A percentile compares a stretch with the other conserved stretches of the same genome.
These are phyloP conservation scores for Tulasnella calospora DNA, from an alignment of 768 basidiomycete species.

Conservation along the genomic window DNA sequence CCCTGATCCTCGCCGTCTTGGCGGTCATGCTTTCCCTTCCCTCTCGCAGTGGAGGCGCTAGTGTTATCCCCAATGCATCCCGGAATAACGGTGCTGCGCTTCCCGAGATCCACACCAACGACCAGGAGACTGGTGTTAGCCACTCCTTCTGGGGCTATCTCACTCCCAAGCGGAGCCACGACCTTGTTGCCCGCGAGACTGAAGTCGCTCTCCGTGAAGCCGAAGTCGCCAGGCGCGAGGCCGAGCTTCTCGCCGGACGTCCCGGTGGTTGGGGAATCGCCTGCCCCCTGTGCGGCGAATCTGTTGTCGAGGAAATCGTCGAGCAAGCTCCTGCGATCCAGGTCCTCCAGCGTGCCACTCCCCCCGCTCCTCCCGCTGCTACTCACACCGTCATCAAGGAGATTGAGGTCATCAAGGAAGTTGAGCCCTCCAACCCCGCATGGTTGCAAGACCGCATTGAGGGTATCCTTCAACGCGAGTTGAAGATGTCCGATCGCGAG, in stretches of 20 bases:
- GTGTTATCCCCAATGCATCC: conserved; percentile 71
- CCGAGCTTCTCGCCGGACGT: conserved; percentile 74
- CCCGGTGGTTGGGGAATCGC: conserved; percentile 60
- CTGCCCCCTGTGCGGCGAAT: conserved; percentile 29
- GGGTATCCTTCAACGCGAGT: conserved; percentile 77
- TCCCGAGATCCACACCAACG: neutral
- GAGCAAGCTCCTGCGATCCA: conserved; percentile 52
- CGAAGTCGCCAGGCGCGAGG: conserved; percentile 84
- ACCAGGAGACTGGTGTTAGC: conserved; percentile 31
- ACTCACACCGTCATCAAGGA: conserved; percentile 48
- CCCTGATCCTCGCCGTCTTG: conserved; percentile 79
- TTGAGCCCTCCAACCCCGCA: conserved; percentile 61
- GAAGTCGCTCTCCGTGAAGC: conserved; percentile 78
- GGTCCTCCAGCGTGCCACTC: conserved; percentile 40
- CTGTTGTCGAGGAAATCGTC: conserved; percentile 27
- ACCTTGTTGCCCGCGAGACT: conserved; percentile 71
- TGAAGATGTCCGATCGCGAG: conserved; percentile 78
- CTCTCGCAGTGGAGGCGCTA: conserved; percentile 66
- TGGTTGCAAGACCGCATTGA: conserved; percentile 75
- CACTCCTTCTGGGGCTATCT: conserved; percentile 65
- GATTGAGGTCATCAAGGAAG: conserved; percentile 76
- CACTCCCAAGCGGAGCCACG: conserved; percentile 77
- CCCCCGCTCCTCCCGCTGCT: conserved; percentile 34
- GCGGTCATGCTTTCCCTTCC: conserved; percentile 87
- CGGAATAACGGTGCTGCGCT: conserved; percentile 12